Conservation (phyloP, 257 asterid genomes). For the Apocynum venetum region DNA sequence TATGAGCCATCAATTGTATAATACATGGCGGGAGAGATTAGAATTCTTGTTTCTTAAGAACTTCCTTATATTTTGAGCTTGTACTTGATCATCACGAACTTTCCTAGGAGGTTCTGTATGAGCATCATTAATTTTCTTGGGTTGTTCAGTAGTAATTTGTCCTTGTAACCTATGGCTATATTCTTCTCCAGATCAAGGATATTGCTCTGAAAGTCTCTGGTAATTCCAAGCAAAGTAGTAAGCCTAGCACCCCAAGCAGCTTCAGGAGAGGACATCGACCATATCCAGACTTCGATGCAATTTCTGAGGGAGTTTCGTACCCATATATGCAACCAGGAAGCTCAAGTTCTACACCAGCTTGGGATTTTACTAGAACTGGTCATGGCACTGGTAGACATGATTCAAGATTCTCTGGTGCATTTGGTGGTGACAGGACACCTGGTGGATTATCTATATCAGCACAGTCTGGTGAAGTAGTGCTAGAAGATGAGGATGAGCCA, state of each 20-base stretch:
- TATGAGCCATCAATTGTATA: neutral
- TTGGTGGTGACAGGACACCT: conserved; percentile 34
- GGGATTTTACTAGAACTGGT: conserved; percentile 58
- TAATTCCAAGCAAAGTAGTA: conserved; percentile 58
- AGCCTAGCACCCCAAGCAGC: conserved; percentile 44
- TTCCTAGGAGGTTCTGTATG: neutral
- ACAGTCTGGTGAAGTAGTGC: conserved; percentile 44
- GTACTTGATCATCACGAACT: neutral
- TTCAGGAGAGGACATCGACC: conserved; percentile 55
- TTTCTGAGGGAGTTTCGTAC: conserved; percentile 62
- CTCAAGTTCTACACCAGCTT: conserved; percentile 76
- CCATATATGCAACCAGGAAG: conserved; percentile 56
- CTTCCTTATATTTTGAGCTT: neutral
- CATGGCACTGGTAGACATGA: conserved; percentile 30
- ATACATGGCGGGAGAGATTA: neutral
- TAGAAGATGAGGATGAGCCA: conserved; percentile 55
- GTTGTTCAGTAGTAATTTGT: neutral
- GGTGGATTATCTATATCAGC: conserved; percentile 42
- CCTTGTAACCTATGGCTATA: neutral
- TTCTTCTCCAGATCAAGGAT: conserved; percentile 68
- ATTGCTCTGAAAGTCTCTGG: conserved; percentile 90
- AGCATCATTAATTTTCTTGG: neutral
- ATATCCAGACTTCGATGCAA: conserved; percentile 61
- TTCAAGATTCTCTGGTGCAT: conserved; percentile 36
- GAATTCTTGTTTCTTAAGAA: neutral